Conservation (phyloP, 768 basidiomycete genomes). For the Kwoniella sp. region DNA sequence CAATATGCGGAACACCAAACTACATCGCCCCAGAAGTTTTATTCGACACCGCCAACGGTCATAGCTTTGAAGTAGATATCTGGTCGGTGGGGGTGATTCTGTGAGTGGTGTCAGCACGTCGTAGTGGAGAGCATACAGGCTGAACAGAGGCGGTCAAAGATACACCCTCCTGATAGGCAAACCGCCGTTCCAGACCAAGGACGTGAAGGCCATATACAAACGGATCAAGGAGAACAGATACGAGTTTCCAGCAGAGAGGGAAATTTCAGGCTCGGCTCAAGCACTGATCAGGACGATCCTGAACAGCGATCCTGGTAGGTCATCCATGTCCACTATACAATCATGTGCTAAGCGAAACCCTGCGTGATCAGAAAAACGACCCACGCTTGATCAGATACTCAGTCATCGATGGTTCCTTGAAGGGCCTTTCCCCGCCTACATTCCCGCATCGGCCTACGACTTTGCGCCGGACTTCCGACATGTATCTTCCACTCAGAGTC, state of each 20-base stretch:
- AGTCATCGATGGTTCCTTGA: constrained; percentile 76
- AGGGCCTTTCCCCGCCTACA: constrained; percentile 73
- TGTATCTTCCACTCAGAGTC: constrained; percentile 60
- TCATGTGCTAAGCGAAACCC: background rate
- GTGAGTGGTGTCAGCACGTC: constrained; percentile 29
- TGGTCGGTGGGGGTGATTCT: constrained; percentile 97
- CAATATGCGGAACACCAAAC: constrained; percentile 95
- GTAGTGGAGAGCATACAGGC: background rate
- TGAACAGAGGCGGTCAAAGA: constrained; percentile 22
- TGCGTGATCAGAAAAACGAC: constrained; percentile 58
- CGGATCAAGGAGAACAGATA: constrained; percentile 92
- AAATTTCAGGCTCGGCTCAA: constrained; percentile 66
- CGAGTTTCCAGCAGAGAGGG: constrained; percentile 75
- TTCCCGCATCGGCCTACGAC: constrained; percentile 76
- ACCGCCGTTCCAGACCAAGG: constrained; percentile 98
- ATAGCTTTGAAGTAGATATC: constrained; percentile 96
- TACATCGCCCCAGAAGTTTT: constrained; percentile 96
- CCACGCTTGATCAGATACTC: constrained; percentile 77
- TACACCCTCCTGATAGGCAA: constrained; percentile 90
- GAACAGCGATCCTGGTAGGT: constrained; percentile 66
- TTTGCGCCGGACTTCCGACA: constrained; percentile 68
- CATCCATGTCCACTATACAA: background rate
- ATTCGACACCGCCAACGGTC: constrained; percentile 90
- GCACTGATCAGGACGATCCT: constrained; percentile 79
- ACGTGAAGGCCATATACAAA: constrained; percentile 95